phyloP scores from a whole-genome alignment of 257 asterid species.

The Cynanchum wilfordii region DNA sequence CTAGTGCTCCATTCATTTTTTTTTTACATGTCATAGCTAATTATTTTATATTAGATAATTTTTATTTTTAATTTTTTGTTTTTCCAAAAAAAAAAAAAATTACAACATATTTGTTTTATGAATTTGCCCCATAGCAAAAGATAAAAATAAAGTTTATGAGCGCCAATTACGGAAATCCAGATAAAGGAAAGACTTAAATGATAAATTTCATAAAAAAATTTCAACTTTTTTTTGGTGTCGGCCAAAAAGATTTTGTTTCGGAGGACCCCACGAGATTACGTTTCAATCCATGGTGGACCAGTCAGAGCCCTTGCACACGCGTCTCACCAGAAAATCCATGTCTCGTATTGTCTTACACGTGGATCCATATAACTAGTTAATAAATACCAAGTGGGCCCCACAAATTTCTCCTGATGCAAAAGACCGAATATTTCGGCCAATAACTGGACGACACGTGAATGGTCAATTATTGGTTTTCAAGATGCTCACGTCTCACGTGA shows the following conservation, averaged over 20 bases:
- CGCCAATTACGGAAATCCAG: neutral
- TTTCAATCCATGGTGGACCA: constrained; percentile 31
- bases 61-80: too few species aligned
- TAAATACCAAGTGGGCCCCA: neutral
- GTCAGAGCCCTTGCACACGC: constrained; percentile 34
- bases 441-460: constrained; percentile 33
- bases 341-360: neutral
- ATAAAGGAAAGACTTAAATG: constrained; percentile 20
- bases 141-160: neutral
- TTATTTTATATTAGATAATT: too few species aligned
- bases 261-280: constrained; percentile 28
- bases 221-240: constrained; percentile 40
- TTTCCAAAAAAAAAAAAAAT: too few species aligned
- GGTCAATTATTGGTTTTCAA: constrained; percentile 16
- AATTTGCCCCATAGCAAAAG: neutral
- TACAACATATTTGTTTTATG: neutral
- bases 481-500: constrained; percentile 32
- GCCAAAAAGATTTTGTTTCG: constrained; percentile 19
- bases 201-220: constrained; percentile 9
- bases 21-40: too few species aligned
- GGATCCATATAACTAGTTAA: neutral
- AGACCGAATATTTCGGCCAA: neutral
- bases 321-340: constrained; percentile 12
- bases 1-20: too few species aligned
- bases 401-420: neutral